Evolutionary conservation across 2,329 filamentous ascomycete genomes (phyloP).

Genomic region (Colletotrichum sp.): DNA sequence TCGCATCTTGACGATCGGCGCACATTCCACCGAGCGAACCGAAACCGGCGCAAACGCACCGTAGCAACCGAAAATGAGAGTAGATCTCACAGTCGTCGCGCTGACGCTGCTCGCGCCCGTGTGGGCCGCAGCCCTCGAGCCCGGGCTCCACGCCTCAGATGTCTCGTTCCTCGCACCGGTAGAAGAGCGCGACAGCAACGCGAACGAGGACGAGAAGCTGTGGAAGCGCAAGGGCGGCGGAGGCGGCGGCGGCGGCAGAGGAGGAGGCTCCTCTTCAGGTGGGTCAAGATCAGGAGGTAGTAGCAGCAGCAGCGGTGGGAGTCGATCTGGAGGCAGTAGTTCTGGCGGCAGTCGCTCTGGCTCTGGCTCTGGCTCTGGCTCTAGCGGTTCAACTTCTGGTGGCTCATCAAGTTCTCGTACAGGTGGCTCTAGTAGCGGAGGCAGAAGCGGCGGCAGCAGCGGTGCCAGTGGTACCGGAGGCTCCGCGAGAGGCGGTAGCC

Average conservation of each 20-base stretch:
- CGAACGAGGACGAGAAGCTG: conserved; percentile 44
- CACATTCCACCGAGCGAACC: not conserved
- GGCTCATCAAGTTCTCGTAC: conserved; percentile 22
- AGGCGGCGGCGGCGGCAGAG: conserved; percentile 49
- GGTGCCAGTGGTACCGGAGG: conserved; percentile 14
- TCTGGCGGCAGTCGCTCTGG: not conserved
- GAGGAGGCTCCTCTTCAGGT: conserved; percentile 18
- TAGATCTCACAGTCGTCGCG: conserved; percentile 32
- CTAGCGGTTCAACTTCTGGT: not conserved
- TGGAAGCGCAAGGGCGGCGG: conserved; percentile 68
- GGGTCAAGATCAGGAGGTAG: conserved; percentile 24
- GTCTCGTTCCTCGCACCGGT: conserved; percentile 10
- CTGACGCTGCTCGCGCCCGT: conserved; percentile 27
- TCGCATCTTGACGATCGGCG: not conserved
- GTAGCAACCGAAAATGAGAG: conserved; percentile 32
- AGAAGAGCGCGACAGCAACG: conserved; percentile 21
- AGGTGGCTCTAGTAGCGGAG: conserved; percentile 20
- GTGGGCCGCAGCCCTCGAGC: conserved; percentile 28
- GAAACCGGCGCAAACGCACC: not conserved
- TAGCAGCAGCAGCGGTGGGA: conserved; percentile 28
- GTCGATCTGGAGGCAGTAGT: conserved; percentile 20
- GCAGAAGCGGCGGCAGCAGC: not conserved
- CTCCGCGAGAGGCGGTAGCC: conserved; percentile 1
- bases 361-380: not conserved
- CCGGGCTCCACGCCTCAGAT: conserved; percentile 21